Base-by-base conservation (phyloP, 2,329 filamentous ascomycete species). In the Diplodia scrobiculata region DNA sequence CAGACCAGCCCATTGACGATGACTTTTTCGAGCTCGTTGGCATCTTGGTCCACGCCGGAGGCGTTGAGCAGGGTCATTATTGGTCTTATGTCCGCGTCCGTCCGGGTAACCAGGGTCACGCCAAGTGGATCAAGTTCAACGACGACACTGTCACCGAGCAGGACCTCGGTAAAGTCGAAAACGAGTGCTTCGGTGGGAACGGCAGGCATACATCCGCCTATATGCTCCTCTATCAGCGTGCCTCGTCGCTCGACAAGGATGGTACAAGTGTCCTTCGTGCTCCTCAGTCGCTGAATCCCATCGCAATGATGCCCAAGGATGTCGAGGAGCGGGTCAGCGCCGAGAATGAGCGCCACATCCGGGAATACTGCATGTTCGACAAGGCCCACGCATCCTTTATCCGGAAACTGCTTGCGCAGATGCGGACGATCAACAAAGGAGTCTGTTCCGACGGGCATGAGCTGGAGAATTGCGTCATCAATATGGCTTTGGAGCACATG, bases 21-120 rank as follows among this genome's bases (percentile, higher is more conserved):
- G 95, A 99, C 76, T 77, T 91, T 0, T 99, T 98, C 72, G 92
- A 97, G 76, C 84, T 99, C 2, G 93, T 97, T n/a, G 95, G 95
- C 2, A 87, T 99, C 53, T 86, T 99, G 19, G 92, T 99, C 1
- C 95, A 99, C 75, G 90, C 91, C 14, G 95, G 95, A 17, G 96
- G 91, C 2, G 92, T 94, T 13, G 92, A 97, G 74, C 94, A 92
- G 32, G 95, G 95, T 0, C 95, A 99, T 76, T 99, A 99, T 79
- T 98, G 97, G 78, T 98, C 94, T 0, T 98, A 92, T 75, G 92
- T 96, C 69, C 90, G 92, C 63, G 90, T 97, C 75, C 86, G 92
- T 19, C 87, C 91, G 21, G 82, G 79, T 17, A 78, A 83, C 21
- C 36, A 64, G 4, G 79, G 80, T 11, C 79, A 72, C 64, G 78